These are phyloP conservation scores for Botryotinia calthae DNA, from an alignment of 2,329 filamentous ascomycete genomes.

Conservation along the genomic window DNA sequence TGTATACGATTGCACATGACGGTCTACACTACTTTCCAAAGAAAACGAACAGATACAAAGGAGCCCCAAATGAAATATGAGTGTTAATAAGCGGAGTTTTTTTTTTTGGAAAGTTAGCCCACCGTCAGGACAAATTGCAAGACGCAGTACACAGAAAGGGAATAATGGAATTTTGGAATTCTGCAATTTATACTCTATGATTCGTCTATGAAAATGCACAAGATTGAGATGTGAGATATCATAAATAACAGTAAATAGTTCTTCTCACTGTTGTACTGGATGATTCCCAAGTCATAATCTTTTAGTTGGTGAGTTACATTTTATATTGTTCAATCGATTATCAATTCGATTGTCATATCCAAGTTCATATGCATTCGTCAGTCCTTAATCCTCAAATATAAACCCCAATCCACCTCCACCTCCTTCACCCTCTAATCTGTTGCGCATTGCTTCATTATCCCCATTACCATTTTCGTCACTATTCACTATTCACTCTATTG, in stretches of 20 bases:
- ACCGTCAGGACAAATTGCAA: background rate
- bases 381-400: background rate
- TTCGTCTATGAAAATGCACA: accelerated
- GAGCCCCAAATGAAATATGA: background rate
- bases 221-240: background rate
- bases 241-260: accelerated
- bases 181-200: background rate
- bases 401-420: background rate
- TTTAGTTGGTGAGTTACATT: background rate
- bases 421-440: background rate
- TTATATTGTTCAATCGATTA: background rate
- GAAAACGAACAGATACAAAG: background rate
- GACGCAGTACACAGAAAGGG: background rate
- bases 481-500: too few relatives aligned
- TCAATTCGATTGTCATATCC: background rate
- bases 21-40: too few relatives aligned
- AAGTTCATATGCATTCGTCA: background rate
- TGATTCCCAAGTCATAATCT: too few relatives aligned
- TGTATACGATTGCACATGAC: background rate
- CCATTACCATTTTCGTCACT: background rate
- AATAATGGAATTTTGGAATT: background rate
- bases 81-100: too few relatives aligned
- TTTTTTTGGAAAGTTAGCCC: background rate
- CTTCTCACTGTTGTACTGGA: background rate
- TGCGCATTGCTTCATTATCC: background rate